A percentile compares a stretch with the other conserved stretches of the same genome.
These are phyloP conservation scores for Xylaria hypoxylon DNA, from an alignment of 2,329 filamentous ascomycete genomes.

Conservation along the genomic window DNA sequence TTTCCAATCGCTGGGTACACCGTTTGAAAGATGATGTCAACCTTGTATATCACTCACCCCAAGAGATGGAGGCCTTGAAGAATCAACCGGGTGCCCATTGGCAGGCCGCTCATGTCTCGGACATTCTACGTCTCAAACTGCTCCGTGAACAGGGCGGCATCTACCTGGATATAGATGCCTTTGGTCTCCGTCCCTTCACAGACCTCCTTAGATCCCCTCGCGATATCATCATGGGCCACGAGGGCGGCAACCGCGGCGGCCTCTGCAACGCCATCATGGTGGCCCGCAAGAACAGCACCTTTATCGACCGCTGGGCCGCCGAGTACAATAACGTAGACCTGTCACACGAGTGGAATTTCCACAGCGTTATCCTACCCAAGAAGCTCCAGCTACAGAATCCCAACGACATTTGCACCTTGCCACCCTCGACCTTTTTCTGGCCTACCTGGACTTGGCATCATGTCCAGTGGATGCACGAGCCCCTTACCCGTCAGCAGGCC, in stretches of 20 bases:
- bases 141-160: conserved; percentile 53
- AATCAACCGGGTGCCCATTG: conserved; percentile 47
- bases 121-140: conserved; percentile 52
- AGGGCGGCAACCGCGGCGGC: conserved; percentile 55
- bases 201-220: conserved; percentile 47
- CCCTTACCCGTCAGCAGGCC: conserved; percentile 48
- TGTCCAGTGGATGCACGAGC: conserved; percentile 55
- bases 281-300: conserved; percentile 52
- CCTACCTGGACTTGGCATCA: conserved; percentile 56
- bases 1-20: conserved; percentile 54
- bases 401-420: conserved; percentile 52
- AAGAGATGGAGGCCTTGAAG: conserved; percentile 47
- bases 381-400: conserved; percentile 46
- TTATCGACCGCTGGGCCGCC: conserved; percentile 52
- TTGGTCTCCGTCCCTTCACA: conserved; percentile 51
- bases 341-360: conserved; percentile 54
- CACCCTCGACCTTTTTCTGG: conserved; percentile 56
- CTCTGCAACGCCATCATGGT: conserved; percentile 56
- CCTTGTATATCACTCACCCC: conserved; percentile 52
- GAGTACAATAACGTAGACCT: conserved; percentile 52
- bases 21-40: conserved; percentile 52
- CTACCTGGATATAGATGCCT: conserved; percentile 54
- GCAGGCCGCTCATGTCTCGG: conserved; percentile 52
- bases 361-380: conserved; percentile 53
- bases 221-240: conserved; percentile 51